Conservation (phyloP, 1,284 basidiomycete species). For the Moesziomyces aphidis region DNA sequence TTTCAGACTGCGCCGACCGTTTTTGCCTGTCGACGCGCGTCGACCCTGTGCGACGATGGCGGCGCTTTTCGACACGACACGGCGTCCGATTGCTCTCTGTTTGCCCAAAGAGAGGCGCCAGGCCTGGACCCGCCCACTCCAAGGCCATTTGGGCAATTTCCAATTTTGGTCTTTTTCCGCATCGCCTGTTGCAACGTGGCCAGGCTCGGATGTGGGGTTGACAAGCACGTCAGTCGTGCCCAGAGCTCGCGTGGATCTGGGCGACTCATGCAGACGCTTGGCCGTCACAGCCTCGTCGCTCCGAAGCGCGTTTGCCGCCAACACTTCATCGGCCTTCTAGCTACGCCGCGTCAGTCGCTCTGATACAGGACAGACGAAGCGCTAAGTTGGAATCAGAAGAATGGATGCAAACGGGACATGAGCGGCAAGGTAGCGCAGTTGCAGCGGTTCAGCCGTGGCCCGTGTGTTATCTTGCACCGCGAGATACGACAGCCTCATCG, state of each 20-base stretch:
- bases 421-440: too few relatives aligned
- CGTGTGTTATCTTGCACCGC: too few relatives aligned
- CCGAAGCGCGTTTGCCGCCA: background rate
- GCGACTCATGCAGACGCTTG: slow-evolving; percentile 3
- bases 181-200: slow-evolving; percentile 10
- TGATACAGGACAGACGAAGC: too few relatives aligned
- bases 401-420: too few relatives aligned
- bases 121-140: background rate
- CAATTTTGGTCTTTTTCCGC: slow-evolving; percentile 1
- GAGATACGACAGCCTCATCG: too few relatives aligned
- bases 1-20: slow-evolving; percentile 17
- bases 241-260: slow-evolving; percentile 2
- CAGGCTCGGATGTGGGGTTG: background rate
- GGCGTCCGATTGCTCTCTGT: slow-evolving; percentile 5
- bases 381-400: too few relatives aligned
- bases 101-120: background rate
- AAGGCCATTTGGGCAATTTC: background rate
- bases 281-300: background rate
- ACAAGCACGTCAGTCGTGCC: slow-evolving; percentile 21
- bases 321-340: background rate
- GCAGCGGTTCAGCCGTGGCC: too few relatives aligned
- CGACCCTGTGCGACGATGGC: background rate
- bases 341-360: too few relatives aligned
- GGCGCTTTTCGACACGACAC: slow-evolving; percentile 46
- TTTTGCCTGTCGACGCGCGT: slow-evolving; percentile 1